Percentiles rank a stretch among this genome's conserved stretches.
phyloP scores from a whole-genome alignment of 306 rosid genomes.

The Cucurbita ficifolia region DNA sequence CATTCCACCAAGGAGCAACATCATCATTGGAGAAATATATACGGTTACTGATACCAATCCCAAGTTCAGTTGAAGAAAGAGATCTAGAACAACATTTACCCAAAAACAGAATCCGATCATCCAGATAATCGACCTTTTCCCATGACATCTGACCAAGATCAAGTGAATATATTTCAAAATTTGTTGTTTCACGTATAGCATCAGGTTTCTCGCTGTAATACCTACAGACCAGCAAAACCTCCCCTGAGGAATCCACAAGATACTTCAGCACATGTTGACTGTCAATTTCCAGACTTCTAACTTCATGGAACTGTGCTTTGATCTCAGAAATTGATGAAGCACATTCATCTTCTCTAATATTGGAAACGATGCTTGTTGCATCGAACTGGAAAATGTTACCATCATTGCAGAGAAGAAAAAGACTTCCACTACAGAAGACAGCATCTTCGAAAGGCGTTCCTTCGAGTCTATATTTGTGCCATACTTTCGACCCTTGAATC shows the following conservation, averaged over 20 bases:
- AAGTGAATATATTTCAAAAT: slow-evolving; percentile 28
- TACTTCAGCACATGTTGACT: slow-evolving; percentile 20
- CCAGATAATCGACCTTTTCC: slow-evolving; percentile 29
- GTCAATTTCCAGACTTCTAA: slow-evolving; percentile 17
- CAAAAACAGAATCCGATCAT: slow-evolving; percentile 26
- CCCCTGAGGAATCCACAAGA: slow-evolving; percentile 42
- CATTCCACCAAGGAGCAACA: slow-evolving; percentile 50
- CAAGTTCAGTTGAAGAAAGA: slow-evolving; percentile 26
- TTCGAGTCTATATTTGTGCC: slow-evolving; percentile 23
- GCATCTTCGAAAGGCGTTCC: slow-evolving; percentile 53
- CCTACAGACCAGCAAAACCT: slow-evolving; percentile 42
- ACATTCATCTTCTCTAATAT: slow-evolving; percentile 2
- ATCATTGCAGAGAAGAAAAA: slow-evolving; percentile 33
- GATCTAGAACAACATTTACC: slow-evolving; percentile 50
- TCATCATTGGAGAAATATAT: slow-evolving; percentile 45
- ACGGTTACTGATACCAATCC: slow-evolving; percentile 18
- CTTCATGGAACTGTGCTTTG: slow-evolving; percentile 22
- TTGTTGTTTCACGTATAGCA: slow-evolving; percentile 20
- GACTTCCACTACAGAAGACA: slow-evolving; percentile 37
- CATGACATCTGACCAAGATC: slow-evolving; percentile 24
- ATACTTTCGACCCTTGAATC: slow-evolving; percentile 24
- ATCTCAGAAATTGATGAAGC: slow-evolving; percentile 11
- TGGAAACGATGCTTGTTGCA: slow-evolving; percentile 4
- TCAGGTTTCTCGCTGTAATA: slow-evolving; percentile 18
- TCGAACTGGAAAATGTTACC: slow-evolving; percentile 26